Conservation (phyloP, 129 eudicot genomes). For the Tanacetum coccineum region DNA sequence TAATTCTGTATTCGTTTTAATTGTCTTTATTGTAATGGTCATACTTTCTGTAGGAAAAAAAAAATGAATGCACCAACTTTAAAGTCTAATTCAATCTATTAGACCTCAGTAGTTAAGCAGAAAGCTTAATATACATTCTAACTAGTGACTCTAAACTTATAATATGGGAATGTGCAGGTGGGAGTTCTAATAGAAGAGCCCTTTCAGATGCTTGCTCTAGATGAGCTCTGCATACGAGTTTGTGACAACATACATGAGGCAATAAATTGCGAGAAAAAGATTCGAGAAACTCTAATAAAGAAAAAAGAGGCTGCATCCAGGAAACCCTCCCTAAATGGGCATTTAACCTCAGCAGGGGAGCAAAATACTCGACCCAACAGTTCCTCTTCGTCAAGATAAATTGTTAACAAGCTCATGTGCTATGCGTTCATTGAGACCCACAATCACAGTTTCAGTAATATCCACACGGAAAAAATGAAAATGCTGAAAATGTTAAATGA, state of each 20-base stretch:
- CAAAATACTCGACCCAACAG: constrained; percentile 24
- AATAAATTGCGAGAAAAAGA: constrained; percentile 45
- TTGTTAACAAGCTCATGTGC: constrained; percentile 4
- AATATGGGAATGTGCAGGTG: constrained; percentile 52
- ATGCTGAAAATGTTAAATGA: constrained; percentile 19
- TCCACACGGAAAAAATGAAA: not conserved
- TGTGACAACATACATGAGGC: constrained; percentile 53
- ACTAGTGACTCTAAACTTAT: not conserved
- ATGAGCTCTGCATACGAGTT: constrained; percentile 58
- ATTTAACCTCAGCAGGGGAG: constrained; percentile 36
- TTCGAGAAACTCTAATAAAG: constrained; percentile 39
- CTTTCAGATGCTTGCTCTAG: constrained; percentile 90
- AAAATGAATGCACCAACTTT: not conserved
- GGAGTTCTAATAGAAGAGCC: constrained; percentile 99
- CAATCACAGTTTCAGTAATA: not conserved
- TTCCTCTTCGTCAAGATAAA: constrained; percentile 20
- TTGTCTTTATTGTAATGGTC: not conserved
- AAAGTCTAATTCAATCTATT: constrained; percentile 7
- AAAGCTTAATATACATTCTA: not conserved
- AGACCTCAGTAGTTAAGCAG: constrained; percentile 3
- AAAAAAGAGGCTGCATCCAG: constrained; percentile 38
- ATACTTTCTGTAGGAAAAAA: not conserved
- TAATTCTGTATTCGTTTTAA: not conserved
- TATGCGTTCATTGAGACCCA: constrained; percentile 1
- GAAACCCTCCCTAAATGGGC: constrained; percentile 59